A percentile compares a stretch with the other conserved stretches of the same genome.
Conservation (phyloP, 129 eudicot species). For the Solidago caesia region DNA sequence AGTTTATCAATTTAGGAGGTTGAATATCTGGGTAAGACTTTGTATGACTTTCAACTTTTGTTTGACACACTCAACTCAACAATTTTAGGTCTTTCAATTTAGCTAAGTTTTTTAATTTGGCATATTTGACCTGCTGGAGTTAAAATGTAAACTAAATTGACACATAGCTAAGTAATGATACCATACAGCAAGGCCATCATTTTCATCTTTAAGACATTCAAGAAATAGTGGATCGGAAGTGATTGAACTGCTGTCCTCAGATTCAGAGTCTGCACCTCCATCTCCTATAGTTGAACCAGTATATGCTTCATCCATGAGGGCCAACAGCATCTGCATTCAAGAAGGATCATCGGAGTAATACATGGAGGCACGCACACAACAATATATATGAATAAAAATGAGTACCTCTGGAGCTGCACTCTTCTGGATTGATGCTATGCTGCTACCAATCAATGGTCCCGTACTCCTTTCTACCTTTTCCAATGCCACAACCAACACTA, state of each 20-base stretch:
- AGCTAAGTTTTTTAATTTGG: not conserved
- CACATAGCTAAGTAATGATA: constrained; percentile 12
- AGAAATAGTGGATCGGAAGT: constrained; percentile 84
- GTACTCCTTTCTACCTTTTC: constrained; percentile 87
- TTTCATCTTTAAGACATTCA: constrained; percentile 95
- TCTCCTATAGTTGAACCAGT: constrained; percentile 93
- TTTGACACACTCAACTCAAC: not conserved
- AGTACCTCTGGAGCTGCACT: constrained; percentile 94
- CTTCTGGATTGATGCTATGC: constrained; percentile 90
- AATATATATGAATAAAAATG: not conserved
- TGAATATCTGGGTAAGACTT: not conserved
- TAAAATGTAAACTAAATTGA: not conserved
- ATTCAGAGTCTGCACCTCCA: constrained; percentile 93
- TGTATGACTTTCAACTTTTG: not conserved
- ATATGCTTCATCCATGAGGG: constrained; percentile 98
- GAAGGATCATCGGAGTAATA: constrained; percentile 12
- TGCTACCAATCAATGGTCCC: constrained; percentile 85
- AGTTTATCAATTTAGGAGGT: not conserved
- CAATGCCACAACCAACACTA: constrained; percentile 87
- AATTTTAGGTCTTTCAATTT: not conserved
- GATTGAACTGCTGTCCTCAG: constrained; percentile 78
- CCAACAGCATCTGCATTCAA: constrained; percentile 77
- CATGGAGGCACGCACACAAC: not conserved
- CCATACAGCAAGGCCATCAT: constrained; percentile 95
- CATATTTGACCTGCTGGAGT: not conserved